Percentiles rank a stretch among this genome's conserved stretches.
Evolutionary conservation across 2,329 filamentous ascomycete species (phyloP).

Genomic region (Pseudogymnoascus sp.): DNA sequence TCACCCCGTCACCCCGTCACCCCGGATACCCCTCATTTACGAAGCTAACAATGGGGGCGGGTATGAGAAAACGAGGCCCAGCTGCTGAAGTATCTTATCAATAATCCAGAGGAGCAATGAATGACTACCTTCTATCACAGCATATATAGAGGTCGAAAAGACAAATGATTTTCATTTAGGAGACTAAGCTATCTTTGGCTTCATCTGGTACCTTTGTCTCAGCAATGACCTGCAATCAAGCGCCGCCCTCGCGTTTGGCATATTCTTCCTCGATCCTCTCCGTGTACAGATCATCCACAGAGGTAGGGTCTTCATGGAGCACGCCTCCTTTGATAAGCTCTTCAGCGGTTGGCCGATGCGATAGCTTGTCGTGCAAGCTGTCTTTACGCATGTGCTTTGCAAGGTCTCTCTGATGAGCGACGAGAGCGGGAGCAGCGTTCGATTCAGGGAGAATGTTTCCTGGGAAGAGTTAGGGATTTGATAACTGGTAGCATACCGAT

Average conservation of each 20-base stretch:
- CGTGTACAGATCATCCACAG: constrained; percentile 44
- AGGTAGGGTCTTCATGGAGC: constrained; percentile 58
- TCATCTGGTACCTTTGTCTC: background rate
- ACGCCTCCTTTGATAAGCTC: constrained; percentile 73
- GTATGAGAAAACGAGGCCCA: background rate
- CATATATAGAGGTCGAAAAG: background rate
- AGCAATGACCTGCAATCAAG: constrained; percentile 32
- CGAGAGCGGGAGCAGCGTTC: constrained; percentile 67
- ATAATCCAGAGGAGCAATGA: background rate
- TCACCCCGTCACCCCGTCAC: background rate
- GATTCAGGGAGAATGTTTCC: constrained; percentile 82
- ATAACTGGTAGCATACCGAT: background rate
- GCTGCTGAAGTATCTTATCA: background rate
- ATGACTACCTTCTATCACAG: background rate
- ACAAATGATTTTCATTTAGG: background rate
- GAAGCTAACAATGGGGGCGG: background rate
- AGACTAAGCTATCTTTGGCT: background rate
- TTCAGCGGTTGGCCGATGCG: constrained; percentile 67
- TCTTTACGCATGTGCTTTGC: constrained; percentile 83
- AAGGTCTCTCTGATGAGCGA: constrained; percentile 75
- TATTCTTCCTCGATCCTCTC: constrained; percentile 56
- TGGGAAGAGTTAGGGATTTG: constrained; percentile 29
- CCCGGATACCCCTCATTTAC: constrained; percentile 4
- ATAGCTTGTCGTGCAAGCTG: constrained; percentile 78
- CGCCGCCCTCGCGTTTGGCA: constrained; percentile 54